Percentiles rank a stretch among this genome's conserved stretches.
Conservation (phyloP, 208 protist species). For the Naegleria lovaniensis region DNA sequence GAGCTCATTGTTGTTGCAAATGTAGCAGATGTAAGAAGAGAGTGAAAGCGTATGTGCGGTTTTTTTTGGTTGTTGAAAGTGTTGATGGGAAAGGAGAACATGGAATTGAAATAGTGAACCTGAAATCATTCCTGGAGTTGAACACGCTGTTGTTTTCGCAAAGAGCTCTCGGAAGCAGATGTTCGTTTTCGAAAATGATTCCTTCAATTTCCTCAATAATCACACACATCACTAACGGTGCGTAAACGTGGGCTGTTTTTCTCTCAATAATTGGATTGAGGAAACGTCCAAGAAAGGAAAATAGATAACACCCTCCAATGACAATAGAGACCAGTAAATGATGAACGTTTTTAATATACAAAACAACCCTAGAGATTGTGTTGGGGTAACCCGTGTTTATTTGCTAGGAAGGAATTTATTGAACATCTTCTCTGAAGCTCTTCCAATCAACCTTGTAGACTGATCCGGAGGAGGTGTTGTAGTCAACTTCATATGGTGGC, state of each 20-base stretch:
- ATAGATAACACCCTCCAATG: too few species aligned
- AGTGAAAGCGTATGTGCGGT: not conserved
- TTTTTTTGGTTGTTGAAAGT: not conserved
- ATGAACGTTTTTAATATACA: too few species aligned
- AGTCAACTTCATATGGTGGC: slow-evolving; percentile 2
- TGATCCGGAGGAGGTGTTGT: not conserved
- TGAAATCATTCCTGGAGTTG: not conserved
- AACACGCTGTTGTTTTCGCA: not conserved
- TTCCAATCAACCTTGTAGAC: not conserved
- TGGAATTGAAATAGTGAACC: not conserved
- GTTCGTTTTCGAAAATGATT: not conserved
- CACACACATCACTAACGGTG: too few species aligned
- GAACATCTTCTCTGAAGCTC: not conserved
- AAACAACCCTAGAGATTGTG: too few species aligned
- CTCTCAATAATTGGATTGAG: too few species aligned
- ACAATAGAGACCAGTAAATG: too few species aligned
- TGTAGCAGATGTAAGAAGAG: too few species aligned
- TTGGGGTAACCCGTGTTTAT: too few species aligned
- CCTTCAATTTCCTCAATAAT: too few species aligned
- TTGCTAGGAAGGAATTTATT: not conserved
- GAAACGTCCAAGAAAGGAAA: too few species aligned
- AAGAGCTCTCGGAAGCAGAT: not conserved
- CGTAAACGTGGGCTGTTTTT: too few species aligned
- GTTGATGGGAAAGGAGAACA: not conserved
- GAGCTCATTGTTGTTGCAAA: too few species aligned